phyloP scores from a whole-genome alignment of 2,329 filamentous ascomycete species.

The Penicillium fuscoglaucum region DNA sequence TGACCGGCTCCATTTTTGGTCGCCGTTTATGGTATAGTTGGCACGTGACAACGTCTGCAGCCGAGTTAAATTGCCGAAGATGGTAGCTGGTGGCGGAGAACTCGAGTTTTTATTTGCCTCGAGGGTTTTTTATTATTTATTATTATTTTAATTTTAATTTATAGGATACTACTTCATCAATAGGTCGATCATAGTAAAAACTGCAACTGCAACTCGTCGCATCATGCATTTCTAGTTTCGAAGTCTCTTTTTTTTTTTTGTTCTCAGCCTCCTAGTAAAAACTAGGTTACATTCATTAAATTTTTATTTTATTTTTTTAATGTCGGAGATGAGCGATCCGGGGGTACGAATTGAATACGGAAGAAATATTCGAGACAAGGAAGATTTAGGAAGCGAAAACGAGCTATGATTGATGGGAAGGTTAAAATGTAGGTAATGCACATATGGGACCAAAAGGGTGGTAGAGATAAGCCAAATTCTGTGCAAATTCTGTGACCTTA shows the following conservation, averaged over 20 bases:
- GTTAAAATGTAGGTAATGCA: conserved; percentile 16
- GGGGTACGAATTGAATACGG: conserved; percentile 25
- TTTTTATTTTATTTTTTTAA: too few species aligned
- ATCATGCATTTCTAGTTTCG: conserved; percentile 10
- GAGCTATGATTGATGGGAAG: conserved; percentile 19
- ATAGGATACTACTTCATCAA: not conserved
- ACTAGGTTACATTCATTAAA: conserved; percentile 8
- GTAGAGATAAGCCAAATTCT: conserved; percentile 34
- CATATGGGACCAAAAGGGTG: not conserved
- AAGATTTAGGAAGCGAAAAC: conserved; percentile 6
- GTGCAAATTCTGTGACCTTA: conserved; percentile 34
- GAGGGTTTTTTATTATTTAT: not conserved
- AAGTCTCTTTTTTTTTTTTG: not conserved
- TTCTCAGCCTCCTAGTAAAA: conserved; percentile 1
- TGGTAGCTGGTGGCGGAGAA: conserved; percentile 18
- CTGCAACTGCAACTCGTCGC: not conserved
- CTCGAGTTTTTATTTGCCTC: not conserved
- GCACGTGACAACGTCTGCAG: conserved; percentile 15
- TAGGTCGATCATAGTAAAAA: not conserved
- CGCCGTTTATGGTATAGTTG: conserved; percentile 13
- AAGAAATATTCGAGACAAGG: conserved; percentile 10
- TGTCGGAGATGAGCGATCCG: conserved; percentile 26
- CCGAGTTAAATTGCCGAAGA: conserved; percentile 5
- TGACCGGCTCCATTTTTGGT: not conserved
- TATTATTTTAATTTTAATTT: not conserved